These are phyloP conservation scores for Blastobotrys indianensis DNA, from an alignment of 1,139 yeast species.

Conservation along the genomic window DNA sequence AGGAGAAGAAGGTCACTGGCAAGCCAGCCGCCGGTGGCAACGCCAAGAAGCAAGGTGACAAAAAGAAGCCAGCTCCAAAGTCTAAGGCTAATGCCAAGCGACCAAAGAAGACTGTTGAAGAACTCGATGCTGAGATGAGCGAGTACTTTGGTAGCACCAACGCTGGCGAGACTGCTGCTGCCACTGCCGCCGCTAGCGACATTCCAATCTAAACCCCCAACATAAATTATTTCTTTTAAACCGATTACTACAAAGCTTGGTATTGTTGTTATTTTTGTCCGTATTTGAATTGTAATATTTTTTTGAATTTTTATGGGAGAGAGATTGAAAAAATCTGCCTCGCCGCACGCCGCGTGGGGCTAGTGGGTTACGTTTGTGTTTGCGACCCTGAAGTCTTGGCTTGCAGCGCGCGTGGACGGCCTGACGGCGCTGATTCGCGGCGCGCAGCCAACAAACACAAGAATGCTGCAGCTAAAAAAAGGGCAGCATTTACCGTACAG, in stretches of 20 bases:
- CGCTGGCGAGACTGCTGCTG: constrained; percentile 4
- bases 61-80: constrained; percentile 26
- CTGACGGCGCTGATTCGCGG: no score
- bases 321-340: no score
- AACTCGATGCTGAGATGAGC: constrained; percentile 71
- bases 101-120: constrained; percentile 53
- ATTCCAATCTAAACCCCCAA: constrained; percentile 3
- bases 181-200: neutral
- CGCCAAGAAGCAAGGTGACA: constrained; percentile 22
- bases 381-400: neutral
- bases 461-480: neutral
- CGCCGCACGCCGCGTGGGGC: no score
- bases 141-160: constrained; percentile 46
- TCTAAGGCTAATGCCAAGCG: constrained; percentile 72
- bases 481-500: neutral
- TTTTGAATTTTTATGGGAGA: neutral
- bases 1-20: constrained; percentile 12
- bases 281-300: neutral
- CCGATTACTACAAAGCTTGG: no score
- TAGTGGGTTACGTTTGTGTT: no score
- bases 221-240: neutral
- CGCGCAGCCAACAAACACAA: neutral
- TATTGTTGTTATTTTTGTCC: constrained; percentile 1
- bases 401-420: no score
- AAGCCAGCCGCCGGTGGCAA: constrained; percentile 20